These are phyloP conservation scores for Podosphaera xanthii DNA, from an alignment of 2,329 filamentous ascomycete species.

Conservation along the genomic window DNA sequence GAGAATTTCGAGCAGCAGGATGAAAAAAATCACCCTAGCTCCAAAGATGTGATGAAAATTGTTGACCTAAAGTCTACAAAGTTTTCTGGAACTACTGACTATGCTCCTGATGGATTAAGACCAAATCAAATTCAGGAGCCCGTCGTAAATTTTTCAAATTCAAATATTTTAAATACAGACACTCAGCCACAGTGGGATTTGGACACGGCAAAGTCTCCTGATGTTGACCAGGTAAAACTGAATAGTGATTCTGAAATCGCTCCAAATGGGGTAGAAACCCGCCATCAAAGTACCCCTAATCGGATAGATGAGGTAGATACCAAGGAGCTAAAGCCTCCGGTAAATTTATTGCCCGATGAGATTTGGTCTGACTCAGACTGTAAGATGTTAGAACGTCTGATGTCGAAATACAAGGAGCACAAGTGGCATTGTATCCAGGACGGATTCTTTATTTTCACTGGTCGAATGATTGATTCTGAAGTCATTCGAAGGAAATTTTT, in stretches of 20 bases:
- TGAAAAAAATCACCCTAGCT: constrained; percentile 1
- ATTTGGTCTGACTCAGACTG: constrained; percentile 14
- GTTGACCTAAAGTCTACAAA: constrained; percentile 9
- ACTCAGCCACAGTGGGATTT: not conserved
- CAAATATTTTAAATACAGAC: not conserved
- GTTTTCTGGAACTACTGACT: constrained; percentile 7
- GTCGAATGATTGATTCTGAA: constrained; percentile 12
- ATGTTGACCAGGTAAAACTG: not conserved
- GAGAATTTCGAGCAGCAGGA: constrained; percentile 4
- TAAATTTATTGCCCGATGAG: constrained; percentile 7
- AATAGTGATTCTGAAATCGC: no score
- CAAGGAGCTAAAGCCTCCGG: not conserved
- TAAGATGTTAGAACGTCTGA: constrained; percentile 11
- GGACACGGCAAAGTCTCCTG: not conserved
- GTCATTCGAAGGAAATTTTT: constrained; percentile 14
- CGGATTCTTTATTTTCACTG: constrained; percentile 15
- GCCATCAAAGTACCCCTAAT: not conserved
- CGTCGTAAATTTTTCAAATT: no score
- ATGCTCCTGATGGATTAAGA: constrained; percentile 5
- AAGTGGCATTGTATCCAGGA: constrained; percentile 16
- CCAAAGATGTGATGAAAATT: constrained; percentile 5
- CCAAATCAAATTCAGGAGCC: not conserved
- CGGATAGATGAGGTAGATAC: not conserved
- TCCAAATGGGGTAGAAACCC: no score
- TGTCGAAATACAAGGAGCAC: constrained; percentile 8